Conservation (phyloP, 2,329 filamentous ascomycete species). For the Colletotrichum tabaci region DNA sequence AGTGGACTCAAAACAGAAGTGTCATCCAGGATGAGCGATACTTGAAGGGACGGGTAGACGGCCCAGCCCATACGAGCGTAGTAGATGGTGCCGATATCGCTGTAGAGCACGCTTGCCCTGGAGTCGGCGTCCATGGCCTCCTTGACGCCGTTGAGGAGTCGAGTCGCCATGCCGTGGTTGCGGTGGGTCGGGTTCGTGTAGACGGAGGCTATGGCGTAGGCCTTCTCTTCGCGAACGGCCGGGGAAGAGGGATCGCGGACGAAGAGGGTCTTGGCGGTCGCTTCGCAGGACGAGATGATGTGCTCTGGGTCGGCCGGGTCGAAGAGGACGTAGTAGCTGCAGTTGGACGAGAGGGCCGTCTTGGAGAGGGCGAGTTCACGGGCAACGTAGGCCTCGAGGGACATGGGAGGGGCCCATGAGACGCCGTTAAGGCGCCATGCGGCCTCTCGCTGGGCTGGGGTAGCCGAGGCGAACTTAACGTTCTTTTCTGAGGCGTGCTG, state of each 20-base stretch:
- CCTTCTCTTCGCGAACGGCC: slow-evolving; percentile 47
- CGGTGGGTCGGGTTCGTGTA: slow-evolving; percentile 54
- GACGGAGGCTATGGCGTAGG: slow-evolving; percentile 53
- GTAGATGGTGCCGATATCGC: slow-evolving; percentile 51
- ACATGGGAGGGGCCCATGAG: slow-evolving; percentile 50
- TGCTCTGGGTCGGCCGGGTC: slow-evolving; percentile 47
- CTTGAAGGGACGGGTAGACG: slow-evolving; percentile 50
- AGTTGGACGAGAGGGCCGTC: slow-evolving; percentile 46
- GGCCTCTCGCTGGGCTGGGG: slow-evolving; percentile 48
- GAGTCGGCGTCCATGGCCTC: slow-evolving; percentile 52
- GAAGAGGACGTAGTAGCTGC: slow-evolving; percentile 52
- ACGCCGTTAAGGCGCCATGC: slow-evolving; percentile 51
- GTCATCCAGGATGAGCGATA: slow-evolving; percentile 50
- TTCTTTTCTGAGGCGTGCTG: slow-evolving; percentile 33
- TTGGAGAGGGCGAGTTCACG: slow-evolving; percentile 48
- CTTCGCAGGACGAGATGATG: slow-evolving; percentile 54
- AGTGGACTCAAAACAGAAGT: slow-evolving; percentile 40
- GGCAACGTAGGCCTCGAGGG: slow-evolving; percentile 48
- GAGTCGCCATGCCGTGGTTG: slow-evolving; percentile 53
- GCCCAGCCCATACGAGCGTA: slow-evolving; percentile 54
- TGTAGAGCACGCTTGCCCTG: slow-evolving; percentile 55
- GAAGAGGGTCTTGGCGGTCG: slow-evolving; percentile 45
- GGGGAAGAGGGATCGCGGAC: slow-evolving; percentile 44
- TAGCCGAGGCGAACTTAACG: slow-evolving; percentile 49
- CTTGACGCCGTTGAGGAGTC: slow-evolving; percentile 52